Conservation (phyloP, 306 rosid species). For the Cicer judaicum region DNA sequence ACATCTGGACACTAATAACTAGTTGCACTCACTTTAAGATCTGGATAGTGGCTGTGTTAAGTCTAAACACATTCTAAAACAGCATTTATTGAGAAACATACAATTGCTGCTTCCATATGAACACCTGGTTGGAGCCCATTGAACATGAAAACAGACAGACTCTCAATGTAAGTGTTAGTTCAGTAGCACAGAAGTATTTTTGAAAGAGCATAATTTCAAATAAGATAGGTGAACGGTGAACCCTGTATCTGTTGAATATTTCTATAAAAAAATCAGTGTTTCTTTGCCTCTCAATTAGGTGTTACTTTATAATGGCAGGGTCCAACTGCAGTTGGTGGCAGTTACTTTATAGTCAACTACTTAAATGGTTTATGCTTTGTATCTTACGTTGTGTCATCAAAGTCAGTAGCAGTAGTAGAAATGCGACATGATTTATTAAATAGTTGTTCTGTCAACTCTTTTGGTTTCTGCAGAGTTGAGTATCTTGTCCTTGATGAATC, state of each 20-base stretch:
- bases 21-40: background rate
- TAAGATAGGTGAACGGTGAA: background rate
- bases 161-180: conserved; percentile 6
- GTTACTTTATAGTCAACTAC: background rate
- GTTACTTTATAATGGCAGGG: background rate
- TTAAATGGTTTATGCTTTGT: background rate
- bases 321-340: background rate
- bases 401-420: conserved; percentile 13
- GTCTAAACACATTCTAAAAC: conserved; percentile 4
- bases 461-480: conserved; percentile 74
- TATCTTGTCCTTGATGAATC: conserved; percentile 94
- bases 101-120: background rate
- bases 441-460: conserved; percentile 32
- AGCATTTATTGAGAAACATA: background rate
- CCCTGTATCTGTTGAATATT: conserved; percentile 12
- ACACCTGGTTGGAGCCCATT: background rate
- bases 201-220: conserved; percentile 13
- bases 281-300: conserved; percentile 10
- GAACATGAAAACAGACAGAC: background rate
- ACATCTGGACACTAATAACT: background rate
- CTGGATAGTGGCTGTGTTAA: conserved; percentile 9
- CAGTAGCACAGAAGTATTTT: conserved; percentile 26
- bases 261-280: background rate
- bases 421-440: conserved; percentile 10
- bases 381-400: background rate